These are phyloP conservation scores for Lanmaoa pseudosensibilis DNA, from an alignment of 768 basidiomycete species.

Conservation along the genomic window DNA sequence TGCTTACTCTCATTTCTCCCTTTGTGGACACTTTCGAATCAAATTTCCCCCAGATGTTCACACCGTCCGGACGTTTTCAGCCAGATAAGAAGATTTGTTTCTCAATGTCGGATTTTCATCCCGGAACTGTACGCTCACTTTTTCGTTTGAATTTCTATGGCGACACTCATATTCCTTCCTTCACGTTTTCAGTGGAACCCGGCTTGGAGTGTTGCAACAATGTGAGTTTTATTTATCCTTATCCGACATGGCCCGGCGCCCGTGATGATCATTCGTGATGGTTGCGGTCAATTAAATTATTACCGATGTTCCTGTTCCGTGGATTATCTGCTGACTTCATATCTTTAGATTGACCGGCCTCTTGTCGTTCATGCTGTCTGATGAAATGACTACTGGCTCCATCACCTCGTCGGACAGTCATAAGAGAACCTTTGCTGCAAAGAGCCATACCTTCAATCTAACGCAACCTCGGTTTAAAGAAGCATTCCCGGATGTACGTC, in stretches of 20 bases:
- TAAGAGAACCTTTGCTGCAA: constrained; percentile 71
- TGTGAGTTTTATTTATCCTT: constrained; percentile 51
- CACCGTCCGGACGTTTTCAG: constrained; percentile 87
- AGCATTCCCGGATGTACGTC: constrained; percentile 83
- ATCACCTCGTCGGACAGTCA: constrained; percentile 78
- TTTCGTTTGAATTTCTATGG: neutral
- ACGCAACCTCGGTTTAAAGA: constrained; percentile 78
- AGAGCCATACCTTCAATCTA: constrained; percentile 87
- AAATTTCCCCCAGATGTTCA: constrained; percentile 67
- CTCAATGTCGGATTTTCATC: constrained; percentile 96
- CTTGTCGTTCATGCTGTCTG: constrained; percentile 90
- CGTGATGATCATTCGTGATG: constrained; percentile 13
- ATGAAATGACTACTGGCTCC: constrained; percentile 96
- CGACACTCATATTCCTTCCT: constrained; percentile 1
- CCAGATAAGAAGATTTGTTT: constrained; percentile 97
- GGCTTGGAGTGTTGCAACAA: constrained; percentile 93
- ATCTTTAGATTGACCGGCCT: constrained; percentile 80
- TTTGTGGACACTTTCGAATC: constrained; percentile 7
- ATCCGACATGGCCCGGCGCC: constrained; percentile 1
- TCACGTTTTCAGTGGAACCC: constrained; percentile 77
- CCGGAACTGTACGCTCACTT: constrained; percentile 67
- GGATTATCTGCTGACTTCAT: constrained; percentile 9
- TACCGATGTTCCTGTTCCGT: constrained; percentile 2
- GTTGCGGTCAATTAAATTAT: constrained; percentile 15
- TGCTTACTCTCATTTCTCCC: constrained; percentile 13